Base-by-base conservation (phyloP, 176 grass and related monocot species). In the Chloris gayana region DNA sequence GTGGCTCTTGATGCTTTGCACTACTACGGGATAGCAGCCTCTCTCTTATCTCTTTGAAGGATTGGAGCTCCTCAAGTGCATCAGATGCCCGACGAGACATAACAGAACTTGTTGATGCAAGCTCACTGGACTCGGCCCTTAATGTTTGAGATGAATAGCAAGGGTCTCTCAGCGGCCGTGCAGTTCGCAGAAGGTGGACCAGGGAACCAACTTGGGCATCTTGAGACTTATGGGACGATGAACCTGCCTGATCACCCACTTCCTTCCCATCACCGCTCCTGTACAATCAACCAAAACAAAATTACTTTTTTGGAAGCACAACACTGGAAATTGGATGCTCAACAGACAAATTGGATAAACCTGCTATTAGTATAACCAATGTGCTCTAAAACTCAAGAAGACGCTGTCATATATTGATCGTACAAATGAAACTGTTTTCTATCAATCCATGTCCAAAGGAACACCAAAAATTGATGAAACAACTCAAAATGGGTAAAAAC, bases 261-360 rank as follows among this genome's bases (percentile, higher is more conserved):
- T 94, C 92, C 61, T 89, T 94, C 37, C 83, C 90, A 74, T 94
- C 95, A 90, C 64, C 62, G 67, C 89, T 91, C 88, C 89, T 98
- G 74, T 71, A 67, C 21, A 82, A 70, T 58, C 27, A 41, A 69
- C 3, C 2, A 9, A 33, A 18, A 60, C 5, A 70, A 61, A 64
- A 77, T 74, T 33, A 37, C 18, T 32, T 26, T 19, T n/a, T n/a
- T n/a, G n/a, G 14, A 26, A 78, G 51, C 45, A 64, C 24, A 25
- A 30, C 6, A 59, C 49, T 37, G 64, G 14, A 69, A 77, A 61
- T 29, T 12, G 9, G 49, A 84, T 45, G 21, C 35, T 45, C 44
- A 61, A 71, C 38, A 11, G 13, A 22, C 27, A 71, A 34, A 62
- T 50, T 66, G 6, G 12, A 47, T 74, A 7, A 62, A 8, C n/a